Conservation (phyloP, 73 alveolate species). For the Paramecium sexaurelia region DNA sequence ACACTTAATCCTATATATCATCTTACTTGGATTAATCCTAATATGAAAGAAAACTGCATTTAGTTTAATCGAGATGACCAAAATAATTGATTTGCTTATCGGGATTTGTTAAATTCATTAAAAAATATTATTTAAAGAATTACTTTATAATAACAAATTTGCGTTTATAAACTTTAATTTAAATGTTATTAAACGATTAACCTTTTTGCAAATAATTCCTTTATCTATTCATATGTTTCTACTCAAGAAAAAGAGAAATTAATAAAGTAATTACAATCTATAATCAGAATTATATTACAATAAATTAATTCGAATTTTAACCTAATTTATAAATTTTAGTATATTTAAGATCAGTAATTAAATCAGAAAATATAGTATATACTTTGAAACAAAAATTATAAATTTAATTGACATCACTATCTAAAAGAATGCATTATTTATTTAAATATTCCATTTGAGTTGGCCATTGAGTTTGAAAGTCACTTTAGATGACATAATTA, state of each 20-base stretch:
- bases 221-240: too few species aligned
- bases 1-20: background rate
- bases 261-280: too few species aligned
- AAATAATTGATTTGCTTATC: background rate
- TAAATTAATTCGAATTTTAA: too few species aligned
- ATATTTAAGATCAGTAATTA: too few species aligned
- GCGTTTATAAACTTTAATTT: too few species aligned
- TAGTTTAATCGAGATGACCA: background rate
- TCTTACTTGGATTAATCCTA: background rate
- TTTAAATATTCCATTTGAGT: background rate
- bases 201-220: too few species aligned
- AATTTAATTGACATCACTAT: background rate
- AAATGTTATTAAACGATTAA: too few species aligned
- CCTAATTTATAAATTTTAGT: too few species aligned
- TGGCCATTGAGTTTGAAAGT: slow-evolving; percentile 20
- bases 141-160: background rate
- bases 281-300: too few species aligned
- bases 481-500: background rate
- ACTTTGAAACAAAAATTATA: background rate
- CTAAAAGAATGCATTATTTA: background rate
- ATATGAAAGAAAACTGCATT: background rate
- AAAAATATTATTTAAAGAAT: background rate
- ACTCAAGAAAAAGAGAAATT: too few species aligned
- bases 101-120: background rate
- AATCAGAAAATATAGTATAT: too few species aligned